Percentiles rank a stretch among this genome's conserved stretches.
Conservation (phyloP, 768 basidiomycete species). For the Mycena leptocephala region DNA sequence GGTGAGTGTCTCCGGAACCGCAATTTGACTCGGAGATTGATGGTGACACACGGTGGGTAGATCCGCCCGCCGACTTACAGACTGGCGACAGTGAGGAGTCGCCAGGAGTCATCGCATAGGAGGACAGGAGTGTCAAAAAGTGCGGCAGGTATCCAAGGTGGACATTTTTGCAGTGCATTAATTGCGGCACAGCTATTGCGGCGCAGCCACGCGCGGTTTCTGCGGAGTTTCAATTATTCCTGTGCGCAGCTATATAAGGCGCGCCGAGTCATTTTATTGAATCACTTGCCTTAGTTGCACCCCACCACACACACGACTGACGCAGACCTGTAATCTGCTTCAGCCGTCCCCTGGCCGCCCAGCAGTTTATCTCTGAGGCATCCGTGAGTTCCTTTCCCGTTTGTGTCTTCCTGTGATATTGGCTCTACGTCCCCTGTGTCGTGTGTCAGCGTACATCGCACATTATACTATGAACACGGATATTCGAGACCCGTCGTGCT, state of each 20-base stretch:
- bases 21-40: too few species aligned
- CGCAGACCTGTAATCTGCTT: constrained; percentile 24
- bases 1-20: too few species aligned
- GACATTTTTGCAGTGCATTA: too few species aligned
- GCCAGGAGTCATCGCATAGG: too few species aligned
- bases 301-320: constrained; percentile 31
- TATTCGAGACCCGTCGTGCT: constrained; percentile 18
- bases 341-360: constrained; percentile 30
- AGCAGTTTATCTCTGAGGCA: constrained; percentile 32
- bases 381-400: constrained; percentile 29
- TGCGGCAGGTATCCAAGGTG: too few species aligned
- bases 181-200: too few species aligned
- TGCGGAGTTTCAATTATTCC: constrained; percentile 20
- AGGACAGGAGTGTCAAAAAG: too few species aligned
- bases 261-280: constrained; percentile 13
- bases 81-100: too few species aligned
- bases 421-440: neutral
- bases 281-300: neutral
- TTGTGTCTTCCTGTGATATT: constrained; percentile 24
- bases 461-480: constrained; percentile 15
- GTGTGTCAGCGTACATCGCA: constrained; percentile 1
- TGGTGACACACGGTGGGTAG: too few species aligned
- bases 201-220: too few species aligned
- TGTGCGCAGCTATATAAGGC: constrained; percentile 25
- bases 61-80: too few species aligned